A percentile compares a stretch with the other conserved stretches of the same genome.
Conservation (phyloP, 805 yeast species). For the Barnettozyma populi region DNA sequence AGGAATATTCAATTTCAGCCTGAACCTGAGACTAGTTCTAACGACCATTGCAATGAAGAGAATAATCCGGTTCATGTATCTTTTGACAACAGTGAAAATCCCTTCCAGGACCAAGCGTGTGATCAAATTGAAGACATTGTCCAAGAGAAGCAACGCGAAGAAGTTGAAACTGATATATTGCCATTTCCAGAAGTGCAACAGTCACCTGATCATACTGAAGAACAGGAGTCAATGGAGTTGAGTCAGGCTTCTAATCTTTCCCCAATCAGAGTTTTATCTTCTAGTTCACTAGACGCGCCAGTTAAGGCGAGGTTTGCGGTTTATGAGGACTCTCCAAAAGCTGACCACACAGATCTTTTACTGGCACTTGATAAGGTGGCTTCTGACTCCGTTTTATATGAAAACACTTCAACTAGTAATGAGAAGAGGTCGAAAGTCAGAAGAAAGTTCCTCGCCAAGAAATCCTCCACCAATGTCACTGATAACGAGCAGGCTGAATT, state of each 20-base stretch:
- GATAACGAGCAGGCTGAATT: constrained; percentile 13
- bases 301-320: constrained; percentile 16
- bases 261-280: constrained; percentile 21
- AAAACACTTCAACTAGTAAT: background rate
- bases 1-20: background rate
- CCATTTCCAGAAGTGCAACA: background rate
- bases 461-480: background rate
- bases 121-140: constrained; percentile 7
- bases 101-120: constrained; percentile 13
- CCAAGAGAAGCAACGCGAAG: constrained; percentile 4
- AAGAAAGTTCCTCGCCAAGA: constrained; percentile 2
- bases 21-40: background rate
- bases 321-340: constrained; percentile 19
- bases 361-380: constrained; percentile 17
- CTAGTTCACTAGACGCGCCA: constrained; percentile 6
- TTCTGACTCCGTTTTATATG: constrained; percentile 11
- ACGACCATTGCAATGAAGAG: constrained; percentile 1
- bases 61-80: constrained; percentile 21
- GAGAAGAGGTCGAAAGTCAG: constrained; percentile 3
- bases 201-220: background rate
- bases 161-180: constrained; percentile 4
- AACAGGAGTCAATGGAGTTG: constrained; percentile 7
- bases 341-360: constrained; percentile 1
- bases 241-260: constrained; percentile 20
- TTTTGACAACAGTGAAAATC: constrained; percentile 21